Evolutionary conservation across 192 early-diverging fungal species (phyloP).

Genomic region (Anaeromyces robustus): DNA sequence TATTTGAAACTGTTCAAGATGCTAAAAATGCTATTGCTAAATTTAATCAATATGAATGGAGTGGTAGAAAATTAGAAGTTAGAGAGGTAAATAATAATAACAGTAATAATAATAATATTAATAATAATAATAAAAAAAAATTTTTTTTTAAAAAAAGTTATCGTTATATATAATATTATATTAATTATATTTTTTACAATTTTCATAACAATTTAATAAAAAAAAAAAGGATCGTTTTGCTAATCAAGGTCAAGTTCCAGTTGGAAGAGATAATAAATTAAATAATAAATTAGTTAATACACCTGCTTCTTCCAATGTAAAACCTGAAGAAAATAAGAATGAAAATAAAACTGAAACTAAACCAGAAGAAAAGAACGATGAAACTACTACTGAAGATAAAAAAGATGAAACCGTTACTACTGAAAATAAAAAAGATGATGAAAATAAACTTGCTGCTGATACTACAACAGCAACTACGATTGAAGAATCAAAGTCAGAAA

Average conservation of each 20-base stretch:
- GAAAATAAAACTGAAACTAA: not conserved
- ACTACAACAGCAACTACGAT: too few relatives aligned
- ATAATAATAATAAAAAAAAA: not conserved
- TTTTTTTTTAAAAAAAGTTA: too few relatives aligned
- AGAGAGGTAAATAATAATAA: constrained; percentile 39
- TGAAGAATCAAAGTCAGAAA: too few relatives aligned
- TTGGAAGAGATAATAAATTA: not conserved
- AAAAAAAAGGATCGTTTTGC: not conserved
- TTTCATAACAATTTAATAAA: not conserved
- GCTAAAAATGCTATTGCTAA: constrained; percentile 60
- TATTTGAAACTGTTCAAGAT: constrained; percentile 49
- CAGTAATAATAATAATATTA: not conserved
- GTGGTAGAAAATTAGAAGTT: constrained; percentile 60
- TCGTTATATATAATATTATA: too few relatives aligned
- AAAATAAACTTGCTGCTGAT: too few relatives aligned
- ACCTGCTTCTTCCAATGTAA: too few relatives aligned
- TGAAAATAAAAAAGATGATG: too few relatives aligned
- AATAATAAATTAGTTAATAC: not conserved
- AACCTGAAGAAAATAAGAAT: not conserved
- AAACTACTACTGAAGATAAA: not conserved
- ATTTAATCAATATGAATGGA: constrained; percentile 66
- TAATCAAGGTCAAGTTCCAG: not conserved
- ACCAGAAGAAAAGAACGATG: not conserved
- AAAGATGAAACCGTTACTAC: not conserved
- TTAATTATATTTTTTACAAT: not conserved